Evolutionary conservation across 805 yeast species (phyloP).

Genomic region (Clavispora vitiphila): DNA sequence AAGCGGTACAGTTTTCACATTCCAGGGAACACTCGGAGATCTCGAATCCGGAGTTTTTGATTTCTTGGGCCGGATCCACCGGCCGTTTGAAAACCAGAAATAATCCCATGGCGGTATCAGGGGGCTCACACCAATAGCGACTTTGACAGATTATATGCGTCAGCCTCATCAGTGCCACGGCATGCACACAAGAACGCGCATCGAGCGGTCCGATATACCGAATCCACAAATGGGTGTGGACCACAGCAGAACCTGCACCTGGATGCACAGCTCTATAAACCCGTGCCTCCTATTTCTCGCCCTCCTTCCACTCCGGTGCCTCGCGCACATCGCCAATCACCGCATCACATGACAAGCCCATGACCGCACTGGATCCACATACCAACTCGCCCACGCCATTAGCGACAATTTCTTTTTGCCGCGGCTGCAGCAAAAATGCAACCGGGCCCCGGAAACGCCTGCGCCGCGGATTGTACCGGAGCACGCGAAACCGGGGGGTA

Average conservation of each 20-base stretch:
- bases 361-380: slow-evolving; percentile 11
- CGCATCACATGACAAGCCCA: slow-evolving; percentile 6
- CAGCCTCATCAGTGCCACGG: too few relatives aligned
- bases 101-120: slow-evolving; percentile 13
- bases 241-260: too few relatives aligned
- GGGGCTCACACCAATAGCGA: too few relatives aligned
- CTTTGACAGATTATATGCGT: too few relatives aligned
- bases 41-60: slow-evolving; percentile 19
- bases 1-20: slow-evolving; percentile 51
- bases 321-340: slow-evolving; percentile 1
- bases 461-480: slow-evolving; percentile 2
- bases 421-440: not conserved
- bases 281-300: too few relatives aligned
- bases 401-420: slow-evolving; percentile 6
- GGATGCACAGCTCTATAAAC: too few relatives aligned
- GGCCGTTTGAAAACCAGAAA: slow-evolving; percentile 8
- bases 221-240: too few relatives aligned
- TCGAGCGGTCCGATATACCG: too few relatives aligned
- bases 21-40: slow-evolving; percentile 47
- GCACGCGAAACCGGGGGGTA: slow-evolving; percentile 11
- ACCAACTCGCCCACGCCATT: slow-evolving; percentile 14
- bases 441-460: not conserved
- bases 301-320: not conserved
- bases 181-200: too few relatives aligned
- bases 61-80: slow-evolving; percentile 8